Percentiles rank a stretch among this genome's conserved stretches.
Evolutionary conservation across 2,329 filamentous ascomycete genomes (phyloP).

Genomic region (Westerdykella sp.): DNA sequence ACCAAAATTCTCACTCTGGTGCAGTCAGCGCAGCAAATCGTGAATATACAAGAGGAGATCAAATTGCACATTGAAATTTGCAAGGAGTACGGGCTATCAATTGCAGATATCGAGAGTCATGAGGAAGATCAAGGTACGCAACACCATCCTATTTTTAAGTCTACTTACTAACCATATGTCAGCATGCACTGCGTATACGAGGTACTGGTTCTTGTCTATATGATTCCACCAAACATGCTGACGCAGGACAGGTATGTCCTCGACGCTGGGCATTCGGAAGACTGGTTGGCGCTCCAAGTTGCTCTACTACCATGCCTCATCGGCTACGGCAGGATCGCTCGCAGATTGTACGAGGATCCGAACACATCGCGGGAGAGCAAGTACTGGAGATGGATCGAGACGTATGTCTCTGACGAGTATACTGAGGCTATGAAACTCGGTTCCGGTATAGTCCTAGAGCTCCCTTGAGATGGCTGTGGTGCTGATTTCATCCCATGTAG

Average conservation of each 20-base stretch:
- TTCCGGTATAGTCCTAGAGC: conserved; percentile 51
- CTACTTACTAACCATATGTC: conserved; percentile 3
- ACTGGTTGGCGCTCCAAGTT: conserved; percentile 81
- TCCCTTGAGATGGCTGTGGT: conserved; percentile 2
- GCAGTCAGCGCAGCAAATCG: conserved; percentile 64
- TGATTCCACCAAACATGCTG: not conserved
- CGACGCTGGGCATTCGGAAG: conserved; percentile 79
- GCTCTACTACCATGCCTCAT: conserved; percentile 80
- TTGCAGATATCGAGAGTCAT: conserved; percentile 63
- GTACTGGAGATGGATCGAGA: conserved; percentile 90
- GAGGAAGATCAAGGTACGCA: conserved; percentile 65
- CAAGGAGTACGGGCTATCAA: conserved; percentile 68
- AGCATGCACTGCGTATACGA: conserved; percentile 76
- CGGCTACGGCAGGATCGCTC: conserved; percentile 78
- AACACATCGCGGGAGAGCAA: conserved; percentile 59
- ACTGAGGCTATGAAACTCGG: conserved; percentile 63
- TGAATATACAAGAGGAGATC: conserved; percentile 74
- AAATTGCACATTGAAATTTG: conserved; percentile 78
- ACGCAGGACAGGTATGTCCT: conserved; percentile 61
- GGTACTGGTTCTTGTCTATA: conserved; percentile 13
- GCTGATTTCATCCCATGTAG: conserved; percentile 38
- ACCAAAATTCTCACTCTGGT: not conserved
- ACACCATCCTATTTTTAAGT: not conserved
- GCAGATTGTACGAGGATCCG: conserved; percentile 58
- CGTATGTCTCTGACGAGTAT: conserved; percentile 79